phyloP scores from a whole-genome alignment of 257 asterid species.

The Prunella vulgaris region DNA sequence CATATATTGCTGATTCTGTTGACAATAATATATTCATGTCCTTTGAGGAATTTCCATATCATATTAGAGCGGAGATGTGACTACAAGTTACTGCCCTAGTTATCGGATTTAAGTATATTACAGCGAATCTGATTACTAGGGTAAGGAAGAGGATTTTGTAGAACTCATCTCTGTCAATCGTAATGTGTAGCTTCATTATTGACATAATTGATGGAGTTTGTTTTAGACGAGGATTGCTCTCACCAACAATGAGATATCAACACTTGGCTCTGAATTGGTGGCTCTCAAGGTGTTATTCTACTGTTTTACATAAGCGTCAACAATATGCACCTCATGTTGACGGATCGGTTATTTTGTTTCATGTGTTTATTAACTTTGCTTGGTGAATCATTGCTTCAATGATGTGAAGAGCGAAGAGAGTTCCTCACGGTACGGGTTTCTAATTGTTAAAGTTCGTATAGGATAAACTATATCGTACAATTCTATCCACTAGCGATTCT shows the following conservation, averaged over 20 bases:
- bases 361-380: neutral
- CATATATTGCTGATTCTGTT: neutral
- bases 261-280: constrained; percentile 40
- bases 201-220: constrained; percentile 14
- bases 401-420: constrained; percentile 57
- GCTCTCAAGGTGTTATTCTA: constrained; percentile 45
- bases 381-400: constrained; percentile 24
- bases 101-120: constrained; percentile 1
- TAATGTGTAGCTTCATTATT: neutral
- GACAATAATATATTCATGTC: neutral
- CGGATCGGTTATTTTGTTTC: constrained; percentile 9
- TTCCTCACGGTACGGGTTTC: constrained; percentile 37
- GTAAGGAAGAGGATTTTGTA: neutral
- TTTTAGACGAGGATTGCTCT: constrained; percentile 55
- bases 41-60: neutral
- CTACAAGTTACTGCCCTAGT: neutral
- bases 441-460: neutral
- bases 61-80: neutral
- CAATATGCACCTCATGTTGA: neutral
- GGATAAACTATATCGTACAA: neutral
- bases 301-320: neutral
- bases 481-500: neutral
- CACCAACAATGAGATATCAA: constrained; percentile 49
- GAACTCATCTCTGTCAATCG: neutral
- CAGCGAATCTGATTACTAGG: constrained; percentile 4